Evolutionary conservation across 306 rosid species (phyloP).

Genomic region (Dryas octopetala): DNA sequence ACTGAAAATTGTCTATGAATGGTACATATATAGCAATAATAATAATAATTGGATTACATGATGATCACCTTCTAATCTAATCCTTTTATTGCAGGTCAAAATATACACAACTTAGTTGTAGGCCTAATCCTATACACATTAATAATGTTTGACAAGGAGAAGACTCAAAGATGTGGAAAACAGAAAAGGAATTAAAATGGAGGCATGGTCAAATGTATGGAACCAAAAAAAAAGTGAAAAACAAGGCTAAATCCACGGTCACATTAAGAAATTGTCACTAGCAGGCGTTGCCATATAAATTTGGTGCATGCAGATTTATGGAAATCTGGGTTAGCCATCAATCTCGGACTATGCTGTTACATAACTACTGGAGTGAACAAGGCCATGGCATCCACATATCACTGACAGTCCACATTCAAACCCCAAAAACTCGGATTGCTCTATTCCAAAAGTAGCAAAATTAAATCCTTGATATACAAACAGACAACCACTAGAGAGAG

Average conservation of each 20-base stretch:
- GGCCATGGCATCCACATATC: neutral
- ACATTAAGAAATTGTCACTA: neutral
- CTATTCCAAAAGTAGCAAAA: slow-evolving; percentile 6
- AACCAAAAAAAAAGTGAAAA: neutral
- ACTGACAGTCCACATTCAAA: slow-evolving; percentile 11
- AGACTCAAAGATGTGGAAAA: too few species aligned
- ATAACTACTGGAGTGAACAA: neutral
- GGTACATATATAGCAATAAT: too few species aligned
- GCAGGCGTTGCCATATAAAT: neutral
- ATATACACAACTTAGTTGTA: too few species aligned
- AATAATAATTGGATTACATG: too few species aligned
- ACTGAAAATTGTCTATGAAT: too few species aligned
- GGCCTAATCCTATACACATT: too few species aligned
- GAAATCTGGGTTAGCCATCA: slow-evolving; percentile 1
- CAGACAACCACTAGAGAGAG: neutral
- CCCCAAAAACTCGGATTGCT: slow-evolving; percentile 9
- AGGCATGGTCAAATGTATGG: neutral
- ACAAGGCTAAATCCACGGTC: neutral
- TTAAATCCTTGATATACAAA: slow-evolving; percentile 6
- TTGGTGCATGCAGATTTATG: neutral
- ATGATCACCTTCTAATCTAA: too few species aligned
- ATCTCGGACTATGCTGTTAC: slow-evolving; percentile 6
- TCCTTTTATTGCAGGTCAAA: too few species aligned
- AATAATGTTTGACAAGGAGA: too few species aligned
- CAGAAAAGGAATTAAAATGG: too few species aligned